Percentiles rank a stretch among this genome's conserved stretches.
Conservation (phyloP, 1,284 basidiomycete genomes). For the Dichomitus squalens region DNA sequence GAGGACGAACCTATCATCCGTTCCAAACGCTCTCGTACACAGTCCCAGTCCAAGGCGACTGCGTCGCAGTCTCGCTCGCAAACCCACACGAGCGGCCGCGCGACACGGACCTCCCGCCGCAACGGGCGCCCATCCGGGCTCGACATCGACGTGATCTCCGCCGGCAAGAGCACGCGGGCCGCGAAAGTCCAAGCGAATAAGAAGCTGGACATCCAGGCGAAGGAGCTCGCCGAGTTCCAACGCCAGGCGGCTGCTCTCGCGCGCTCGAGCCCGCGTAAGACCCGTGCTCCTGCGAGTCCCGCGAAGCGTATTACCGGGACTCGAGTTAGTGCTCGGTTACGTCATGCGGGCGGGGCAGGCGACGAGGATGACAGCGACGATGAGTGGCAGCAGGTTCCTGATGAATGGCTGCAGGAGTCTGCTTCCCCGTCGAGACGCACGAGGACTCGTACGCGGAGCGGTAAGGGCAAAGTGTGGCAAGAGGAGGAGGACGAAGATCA, state of each 20-base stretch:
- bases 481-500: conserved; percentile 9
- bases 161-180: conserved; percentile 50
- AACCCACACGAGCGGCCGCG: conserved; percentile 14
- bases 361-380: conserved; percentile 46
- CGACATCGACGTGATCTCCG: conserved; percentile 28
- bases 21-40: conserved; percentile 32
- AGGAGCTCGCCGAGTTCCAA: conserved; percentile 63
- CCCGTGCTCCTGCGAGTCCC: conserved; percentile 14
- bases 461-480: conserved; percentile 17
- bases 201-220: conserved; percentile 68
- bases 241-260: conserved; percentile 42
- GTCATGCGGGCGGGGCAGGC: conserved; percentile 39
- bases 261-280: conserved; percentile 18
- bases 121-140: conserved; percentile 27
- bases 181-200: conserved; percentile 73
- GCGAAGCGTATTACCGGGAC: conserved; percentile 51
- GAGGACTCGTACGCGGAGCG: conserved; percentile 12
- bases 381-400: conserved; percentile 78
- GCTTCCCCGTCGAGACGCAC: conserved; percentile 11
- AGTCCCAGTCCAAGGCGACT: conserved; percentile 2
- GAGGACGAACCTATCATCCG: conserved; percentile 25
- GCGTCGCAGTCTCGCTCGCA: background rate
- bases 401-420: conserved; percentile 63
- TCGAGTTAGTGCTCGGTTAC: conserved; percentile 64
- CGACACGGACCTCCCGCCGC: conserved; percentile 28